phyloP scores from a whole-genome alignment of 768 basidiomycete species.

The Naganishia friedmannii region DNA sequence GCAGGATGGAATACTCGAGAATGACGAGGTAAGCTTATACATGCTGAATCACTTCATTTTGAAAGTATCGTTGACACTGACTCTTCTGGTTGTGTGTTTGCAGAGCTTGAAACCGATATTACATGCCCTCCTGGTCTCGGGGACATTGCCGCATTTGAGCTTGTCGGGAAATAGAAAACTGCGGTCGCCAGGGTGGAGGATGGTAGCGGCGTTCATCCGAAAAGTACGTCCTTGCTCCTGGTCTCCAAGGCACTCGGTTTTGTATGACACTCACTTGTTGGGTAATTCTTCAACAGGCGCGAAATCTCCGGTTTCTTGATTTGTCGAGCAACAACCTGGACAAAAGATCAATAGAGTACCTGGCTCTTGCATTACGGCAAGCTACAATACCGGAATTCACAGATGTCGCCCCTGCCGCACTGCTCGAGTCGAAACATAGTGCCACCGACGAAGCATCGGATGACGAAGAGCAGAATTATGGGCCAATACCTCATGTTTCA shows the following conservation, averaged over 20 bases:
- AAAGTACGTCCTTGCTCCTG: conserved; percentile 57
- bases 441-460: conserved; percentile 20
- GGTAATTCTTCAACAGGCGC: conserved; percentile 57
- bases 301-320: conserved; percentile 78
- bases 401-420: neutral
- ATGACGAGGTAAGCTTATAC: conserved; percentile 55
- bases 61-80: neutral
- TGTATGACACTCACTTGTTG: neutral
- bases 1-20: conserved; percentile 82
- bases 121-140: conserved; percentile 81
- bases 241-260: neutral
- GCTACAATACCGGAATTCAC: neutral
- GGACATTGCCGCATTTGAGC: conserved; percentile 74
- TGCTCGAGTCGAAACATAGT: conserved; percentile 5
- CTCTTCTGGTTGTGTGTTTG: neutral
- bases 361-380: conserved; percentile 65
- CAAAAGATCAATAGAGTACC: conserved; percentile 76
- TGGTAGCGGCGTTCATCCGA: conserved; percentile 74
- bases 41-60: neutral
- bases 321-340: conserved; percentile 81
- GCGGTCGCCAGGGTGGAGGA: conserved; percentile 69
- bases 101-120: conserved; percentile 83
- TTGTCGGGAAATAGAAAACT: conserved; percentile 81
- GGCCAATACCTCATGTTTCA: conserved; percentile 34
- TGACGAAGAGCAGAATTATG: conserved; percentile 15